A percentile compares a stretch with the other conserved stretches of the same genome.
Evolutionary conservation across 768 basidiomycete genomes (phyloP).

Genomic region (Trametes punicea): DNA sequence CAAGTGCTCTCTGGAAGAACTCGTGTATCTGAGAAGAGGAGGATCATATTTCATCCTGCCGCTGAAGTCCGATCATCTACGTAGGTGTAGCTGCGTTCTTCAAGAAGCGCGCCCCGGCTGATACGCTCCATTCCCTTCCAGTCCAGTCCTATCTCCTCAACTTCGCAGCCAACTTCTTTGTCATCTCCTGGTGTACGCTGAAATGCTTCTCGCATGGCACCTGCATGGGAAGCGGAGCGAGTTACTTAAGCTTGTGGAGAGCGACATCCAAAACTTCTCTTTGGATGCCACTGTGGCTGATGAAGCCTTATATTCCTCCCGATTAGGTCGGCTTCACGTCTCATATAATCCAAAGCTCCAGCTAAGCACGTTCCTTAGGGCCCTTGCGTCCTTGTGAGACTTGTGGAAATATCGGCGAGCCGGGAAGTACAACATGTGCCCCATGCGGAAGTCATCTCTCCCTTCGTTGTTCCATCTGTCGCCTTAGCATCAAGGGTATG

Average conservation of each 20-base stretch:
- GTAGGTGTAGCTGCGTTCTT: conserved; percentile 4
- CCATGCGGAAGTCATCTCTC: conserved; percentile 38
- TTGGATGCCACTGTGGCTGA: conserved; percentile 23
- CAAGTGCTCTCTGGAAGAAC: conserved; percentile 36
- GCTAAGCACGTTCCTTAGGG: conserved; percentile 31
- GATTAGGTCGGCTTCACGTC: conserved; percentile 2
- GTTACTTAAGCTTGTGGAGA: conserved; percentile 61
- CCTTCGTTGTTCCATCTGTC: conserved; percentile 66
- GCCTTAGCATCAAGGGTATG: conserved; percentile 72
- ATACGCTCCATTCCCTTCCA: not conserved
- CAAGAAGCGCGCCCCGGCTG: not conserved
- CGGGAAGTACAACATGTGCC: conserved; percentile 41
- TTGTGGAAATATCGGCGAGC: conserved; percentile 23
- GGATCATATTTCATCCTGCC: conserved; percentile 34
- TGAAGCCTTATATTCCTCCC: conserved; percentile 24
- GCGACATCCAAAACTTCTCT: conserved; percentile 23
- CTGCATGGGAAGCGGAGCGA: conserved; percentile 68
- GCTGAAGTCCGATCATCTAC: conserved; percentile 13
- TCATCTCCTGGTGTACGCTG: conserved; percentile 72
- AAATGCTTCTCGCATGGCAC: conserved; percentile 72
- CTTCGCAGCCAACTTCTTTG: conserved; percentile 42
- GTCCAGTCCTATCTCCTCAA: conserved; percentile 31
- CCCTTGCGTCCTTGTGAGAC: conserved; percentile 36
- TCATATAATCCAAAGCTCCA: not conserved
- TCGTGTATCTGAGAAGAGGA: conserved; percentile 36